These are phyloP conservation scores for Fusarium luffae DNA, from an alignment of 2,329 filamentous ascomycete genomes.

Conservation along the genomic window DNA sequence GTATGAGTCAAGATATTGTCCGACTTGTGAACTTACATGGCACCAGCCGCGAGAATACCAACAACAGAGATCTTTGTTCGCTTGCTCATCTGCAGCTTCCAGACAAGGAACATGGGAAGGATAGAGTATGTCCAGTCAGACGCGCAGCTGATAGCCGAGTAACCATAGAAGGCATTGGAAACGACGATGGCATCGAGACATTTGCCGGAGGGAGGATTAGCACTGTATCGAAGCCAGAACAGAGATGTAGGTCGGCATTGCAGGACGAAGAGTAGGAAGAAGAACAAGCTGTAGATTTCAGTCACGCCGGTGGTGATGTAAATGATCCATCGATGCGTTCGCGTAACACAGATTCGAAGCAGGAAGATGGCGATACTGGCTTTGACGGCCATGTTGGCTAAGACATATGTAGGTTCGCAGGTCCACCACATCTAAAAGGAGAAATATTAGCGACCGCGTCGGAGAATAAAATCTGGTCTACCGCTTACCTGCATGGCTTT, in stretches of 20 bases:
- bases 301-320: slow-evolving; percentile 36
- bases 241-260: slow-evolving; percentile 54
- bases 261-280: slow-evolving; percentile 54
- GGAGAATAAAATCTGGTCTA: fast-evolving
- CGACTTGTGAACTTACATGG: slow-evolving; percentile 2
- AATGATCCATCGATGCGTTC: slow-evolving; percentile 6
- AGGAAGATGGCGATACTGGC: slow-evolving; percentile 55
- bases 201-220: neutral
- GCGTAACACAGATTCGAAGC: slow-evolving; percentile 50
- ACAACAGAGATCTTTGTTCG: slow-evolving; percentile 53
- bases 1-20: fast-evolving
- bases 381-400: slow-evolving; percentile 51
- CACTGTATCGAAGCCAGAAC: slow-evolving; percentile 49
- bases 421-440: slow-evolving; percentile 51
- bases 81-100: slow-evolving; percentile 54
- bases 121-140: slow-evolving; percentile 56
- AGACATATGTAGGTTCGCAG: slow-evolving; percentile 56
- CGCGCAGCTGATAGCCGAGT: slow-evolving; percentile 53
- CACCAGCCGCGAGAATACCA: slow-evolving; percentile 33
- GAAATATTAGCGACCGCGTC: neutral
- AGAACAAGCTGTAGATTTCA: slow-evolving; percentile 51
- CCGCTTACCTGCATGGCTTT: slow-evolving; percentile 47
- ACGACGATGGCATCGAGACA: slow-evolving; percentile 2
- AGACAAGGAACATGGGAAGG: slow-evolving; percentile 55
- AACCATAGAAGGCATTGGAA: slow-evolving; percentile 38